Evolutionary conservation across 2,329 filamentous ascomycete genomes (phyloP).

Genomic region (Lachnellula hyalina): DNA sequence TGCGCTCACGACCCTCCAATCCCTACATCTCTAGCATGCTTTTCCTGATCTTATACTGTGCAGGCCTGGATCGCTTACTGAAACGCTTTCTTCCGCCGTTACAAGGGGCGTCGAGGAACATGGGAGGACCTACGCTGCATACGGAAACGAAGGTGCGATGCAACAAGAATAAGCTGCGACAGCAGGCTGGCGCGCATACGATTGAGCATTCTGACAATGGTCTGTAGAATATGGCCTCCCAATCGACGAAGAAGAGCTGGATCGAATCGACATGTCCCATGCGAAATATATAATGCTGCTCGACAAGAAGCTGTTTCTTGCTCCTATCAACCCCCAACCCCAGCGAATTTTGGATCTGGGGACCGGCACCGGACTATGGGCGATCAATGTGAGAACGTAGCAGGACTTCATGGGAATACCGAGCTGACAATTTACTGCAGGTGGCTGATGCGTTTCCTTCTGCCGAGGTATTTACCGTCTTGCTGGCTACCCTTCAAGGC

Average conservation of each 20-base stretch:
- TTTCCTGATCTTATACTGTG: background rate
- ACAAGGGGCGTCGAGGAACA: slow-evolving; percentile 21
- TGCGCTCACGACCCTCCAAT: background rate
- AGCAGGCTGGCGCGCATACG: background rate
- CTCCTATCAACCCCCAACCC: slow-evolving; percentile 26
- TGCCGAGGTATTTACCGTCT: slow-evolving; percentile 20
- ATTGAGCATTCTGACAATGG: background rate
- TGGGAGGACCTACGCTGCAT: slow-evolving; percentile 25
- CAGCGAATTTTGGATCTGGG: slow-evolving; percentile 34
- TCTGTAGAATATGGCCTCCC: slow-evolving; percentile 35
- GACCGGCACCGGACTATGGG: slow-evolving; percentile 25
- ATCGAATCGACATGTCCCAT: slow-evolving; percentile 39
- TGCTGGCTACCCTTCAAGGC: no score
- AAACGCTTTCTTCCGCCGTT: slow-evolving; percentile 20
- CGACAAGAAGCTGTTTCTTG: slow-evolving; percentile 20
- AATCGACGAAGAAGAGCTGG: slow-evolving; percentile 38
- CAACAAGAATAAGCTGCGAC: slow-evolving; percentile 1
- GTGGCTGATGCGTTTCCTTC: slow-evolving; percentile 29
- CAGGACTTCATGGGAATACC: background rate
- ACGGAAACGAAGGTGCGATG: slow-evolving; percentile 19
- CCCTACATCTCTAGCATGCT: background rate
- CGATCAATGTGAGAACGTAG: slow-evolving; percentile 22
- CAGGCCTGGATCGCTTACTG: slow-evolving; percentile 16
- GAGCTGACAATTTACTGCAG: slow-evolving; percentile 3
- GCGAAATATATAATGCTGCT: slow-evolving; percentile 31